Percentiles rank a stretch among this genome's conserved stretches.
Conservation (phyloP, 768 basidiomycete genomes). For the Suillus weaverae region DNA sequence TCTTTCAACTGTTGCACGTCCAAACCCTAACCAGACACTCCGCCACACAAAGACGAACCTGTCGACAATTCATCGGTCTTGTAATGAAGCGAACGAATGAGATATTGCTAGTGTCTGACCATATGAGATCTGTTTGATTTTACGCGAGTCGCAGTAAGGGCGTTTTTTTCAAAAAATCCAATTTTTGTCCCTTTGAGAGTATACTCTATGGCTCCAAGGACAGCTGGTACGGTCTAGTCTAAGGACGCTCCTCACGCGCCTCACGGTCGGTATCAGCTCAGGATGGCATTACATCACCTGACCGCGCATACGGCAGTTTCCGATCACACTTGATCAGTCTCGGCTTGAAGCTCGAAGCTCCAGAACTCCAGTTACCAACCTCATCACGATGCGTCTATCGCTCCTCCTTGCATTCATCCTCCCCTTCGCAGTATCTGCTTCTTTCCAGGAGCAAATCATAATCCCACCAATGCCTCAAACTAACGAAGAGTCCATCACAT, state of each 20-base stretch:
- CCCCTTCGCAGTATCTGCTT: constrained; percentile 28
- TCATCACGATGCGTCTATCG: constrained; percentile 17
- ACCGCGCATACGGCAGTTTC: not conserved
- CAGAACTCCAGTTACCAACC: not conserved
- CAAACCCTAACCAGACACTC: no score
- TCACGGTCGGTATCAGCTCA: no score
- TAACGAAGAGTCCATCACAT: constrained; percentile 20
- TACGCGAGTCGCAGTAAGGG: not conserved
- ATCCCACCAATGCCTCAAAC: constrained; percentile 19
- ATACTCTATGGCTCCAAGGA: no score
- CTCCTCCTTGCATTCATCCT: constrained; percentile 30
- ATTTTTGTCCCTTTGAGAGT: no score
- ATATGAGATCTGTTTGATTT: not conserved
- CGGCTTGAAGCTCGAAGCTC: not conserved
- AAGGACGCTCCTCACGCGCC: no score
- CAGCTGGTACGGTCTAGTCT: no score
- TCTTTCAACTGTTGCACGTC: no score
- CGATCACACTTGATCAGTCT: not conserved
- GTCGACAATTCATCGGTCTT: no score
- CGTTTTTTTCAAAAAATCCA: not conserved
- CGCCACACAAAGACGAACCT: no score
- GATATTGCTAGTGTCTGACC: not conserved
- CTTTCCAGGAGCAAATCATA: constrained; percentile 28
- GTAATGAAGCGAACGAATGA: no score
- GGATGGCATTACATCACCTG: not conserved